Evolutionary conservation across 805 yeast species (phyloP).

Genomic region (Kuraishia piskuri): DNA sequence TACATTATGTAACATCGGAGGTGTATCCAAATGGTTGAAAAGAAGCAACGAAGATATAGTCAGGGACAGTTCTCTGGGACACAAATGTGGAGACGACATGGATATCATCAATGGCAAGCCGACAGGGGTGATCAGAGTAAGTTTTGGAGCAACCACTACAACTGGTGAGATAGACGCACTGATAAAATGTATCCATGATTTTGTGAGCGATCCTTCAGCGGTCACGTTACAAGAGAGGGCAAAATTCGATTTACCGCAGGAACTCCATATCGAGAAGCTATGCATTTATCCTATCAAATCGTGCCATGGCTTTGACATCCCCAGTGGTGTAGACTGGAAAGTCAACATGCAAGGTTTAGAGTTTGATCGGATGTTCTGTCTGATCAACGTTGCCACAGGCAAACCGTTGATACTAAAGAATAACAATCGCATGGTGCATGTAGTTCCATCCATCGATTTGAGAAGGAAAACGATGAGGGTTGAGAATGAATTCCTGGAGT

Average conservation of each 20-base stretch:
- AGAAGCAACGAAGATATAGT: conserved; percentile 20
- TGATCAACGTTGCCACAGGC: conserved; percentile 18
- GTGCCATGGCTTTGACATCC: conserved; percentile 25
- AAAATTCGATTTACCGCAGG: background rate
- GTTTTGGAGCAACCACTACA: conserved; percentile 31
- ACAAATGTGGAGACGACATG: conserved; percentile 32
- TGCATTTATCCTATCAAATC: conserved; percentile 34
- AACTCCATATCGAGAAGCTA: conserved; percentile 13
- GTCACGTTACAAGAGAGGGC: background rate
- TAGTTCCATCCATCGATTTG: conserved; percentile 21
- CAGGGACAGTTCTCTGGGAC: conserved; percentile 23
- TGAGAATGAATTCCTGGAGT: conserved; percentile 2
- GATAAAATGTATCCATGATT: conserved; percentile 16
- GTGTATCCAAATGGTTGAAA: conserved; percentile 19
- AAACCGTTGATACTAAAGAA: conserved; percentile 25
- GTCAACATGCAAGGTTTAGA: conserved; percentile 23
- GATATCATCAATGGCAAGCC: conserved; percentile 28
- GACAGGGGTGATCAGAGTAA: conserved; percentile 32
- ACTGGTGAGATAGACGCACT: conserved; percentile 24
- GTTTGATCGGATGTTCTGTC: conserved; percentile 30
- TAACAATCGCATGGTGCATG: conserved; percentile 23
- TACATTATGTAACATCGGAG: conserved; percentile 34
- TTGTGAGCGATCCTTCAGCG: conserved; percentile 10
- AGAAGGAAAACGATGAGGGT: conserved; percentile 8
- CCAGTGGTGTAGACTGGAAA: conserved; percentile 17